These are phyloP conservation scores for Cercospora sojina DNA, from an alignment of 2,329 filamentous ascomycete species.

Conservation along the genomic window DNA sequence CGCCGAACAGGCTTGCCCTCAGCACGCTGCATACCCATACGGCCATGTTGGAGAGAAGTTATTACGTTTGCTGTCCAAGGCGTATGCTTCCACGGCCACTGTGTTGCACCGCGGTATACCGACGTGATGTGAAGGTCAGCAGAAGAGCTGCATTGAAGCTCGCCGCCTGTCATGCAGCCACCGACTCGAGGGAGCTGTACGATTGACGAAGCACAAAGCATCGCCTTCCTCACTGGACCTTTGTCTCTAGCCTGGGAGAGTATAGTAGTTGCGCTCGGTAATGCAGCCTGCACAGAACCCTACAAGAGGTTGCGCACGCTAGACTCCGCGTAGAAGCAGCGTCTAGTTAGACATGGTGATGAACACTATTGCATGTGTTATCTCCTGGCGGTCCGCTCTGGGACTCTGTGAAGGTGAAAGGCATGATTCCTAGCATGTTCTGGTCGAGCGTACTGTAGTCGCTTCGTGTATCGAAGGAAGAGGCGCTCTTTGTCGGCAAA, in stretches of 20 bases:
- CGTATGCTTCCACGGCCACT: not conserved
- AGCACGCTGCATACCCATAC: not conserved
- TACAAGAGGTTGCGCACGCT: not conserved
- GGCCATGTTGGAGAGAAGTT: not conserved
- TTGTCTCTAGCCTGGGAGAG: not conserved
- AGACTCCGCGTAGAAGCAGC: not conserved
- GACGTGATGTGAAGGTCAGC: not conserved
- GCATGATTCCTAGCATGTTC: not conserved
- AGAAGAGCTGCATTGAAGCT: not conserved
- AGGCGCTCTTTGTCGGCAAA: conserved; percentile 1
- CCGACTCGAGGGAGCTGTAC: not conserved
- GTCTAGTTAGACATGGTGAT: not conserved
- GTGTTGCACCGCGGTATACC: not conserved
- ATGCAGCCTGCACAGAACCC: not conserved
- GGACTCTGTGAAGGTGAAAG: not conserved
- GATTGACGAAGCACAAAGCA: not conserved
- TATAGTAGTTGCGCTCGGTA: not conserved
- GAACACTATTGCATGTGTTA: not conserved
- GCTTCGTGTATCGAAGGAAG: not conserved
- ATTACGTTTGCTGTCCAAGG: not conserved
- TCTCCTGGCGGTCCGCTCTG: not conserved
- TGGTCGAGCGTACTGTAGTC: not conserved
- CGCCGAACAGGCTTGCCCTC: not conserved
- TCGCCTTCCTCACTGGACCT: not conserved
- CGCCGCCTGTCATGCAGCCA: not conserved